Conservation (phyloP, 2,329 filamentous ascomycete species). For the Didymella glomerata region DNA sequence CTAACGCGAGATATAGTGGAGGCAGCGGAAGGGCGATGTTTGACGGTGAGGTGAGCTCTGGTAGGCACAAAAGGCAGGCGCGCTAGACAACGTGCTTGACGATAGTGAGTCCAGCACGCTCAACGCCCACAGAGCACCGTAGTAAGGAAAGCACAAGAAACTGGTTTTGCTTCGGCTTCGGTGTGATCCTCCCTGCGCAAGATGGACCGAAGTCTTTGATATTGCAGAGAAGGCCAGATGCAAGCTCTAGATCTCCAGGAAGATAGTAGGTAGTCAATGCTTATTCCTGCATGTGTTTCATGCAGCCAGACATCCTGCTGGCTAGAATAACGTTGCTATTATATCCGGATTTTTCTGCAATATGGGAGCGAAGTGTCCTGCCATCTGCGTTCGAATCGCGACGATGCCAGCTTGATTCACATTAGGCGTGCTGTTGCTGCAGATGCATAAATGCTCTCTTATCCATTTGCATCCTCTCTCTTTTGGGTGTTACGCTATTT, state of each 20-base stretch:
- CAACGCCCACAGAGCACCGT: not conserved
- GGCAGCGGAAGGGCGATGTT: not conserved
- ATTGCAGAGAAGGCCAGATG: too few species aligned
- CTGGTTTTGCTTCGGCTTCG: not conserved
- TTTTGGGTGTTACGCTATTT: not conserved
- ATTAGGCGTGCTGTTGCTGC: not conserved
- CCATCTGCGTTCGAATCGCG: not conserved
- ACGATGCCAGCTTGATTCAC: not conserved
- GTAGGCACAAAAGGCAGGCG: constrained; percentile 12
- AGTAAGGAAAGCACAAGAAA: not conserved
- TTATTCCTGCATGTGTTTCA: too few species aligned
- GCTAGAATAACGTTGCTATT: too few species aligned
- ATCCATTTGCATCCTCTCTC: not conserved
- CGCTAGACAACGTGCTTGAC: constrained; percentile 18
- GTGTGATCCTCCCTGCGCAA: not conserved
- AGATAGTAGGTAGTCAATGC: too few species aligned
- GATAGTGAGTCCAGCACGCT: not conserved
- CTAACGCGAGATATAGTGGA: not conserved
- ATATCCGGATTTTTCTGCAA: too few species aligned
- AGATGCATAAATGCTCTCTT: too few species aligned
- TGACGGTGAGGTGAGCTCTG: constrained; percentile 18
- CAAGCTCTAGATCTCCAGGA: not conserved
- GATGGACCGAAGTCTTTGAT: too few species aligned
- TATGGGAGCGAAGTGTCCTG: not conserved
- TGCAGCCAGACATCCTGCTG: too few species aligned